phyloP scores from a whole-genome alignment of 2,329 filamentous ascomycete species.

The Paraphaeosphaeria sporulosa region DNA sequence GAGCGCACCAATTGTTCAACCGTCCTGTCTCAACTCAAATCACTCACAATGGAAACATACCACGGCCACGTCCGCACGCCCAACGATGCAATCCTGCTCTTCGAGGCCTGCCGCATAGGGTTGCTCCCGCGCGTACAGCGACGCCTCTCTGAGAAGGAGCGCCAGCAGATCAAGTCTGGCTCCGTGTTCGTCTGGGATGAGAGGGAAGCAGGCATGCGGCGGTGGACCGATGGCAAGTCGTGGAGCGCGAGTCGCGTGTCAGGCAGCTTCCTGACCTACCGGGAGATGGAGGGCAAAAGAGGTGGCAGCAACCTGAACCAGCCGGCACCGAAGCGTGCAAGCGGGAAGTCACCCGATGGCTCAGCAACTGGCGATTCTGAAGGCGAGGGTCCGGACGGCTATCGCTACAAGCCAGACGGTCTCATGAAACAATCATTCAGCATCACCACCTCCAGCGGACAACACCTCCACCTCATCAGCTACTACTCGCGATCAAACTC shows the following conservation, averaged over 20 bases:
- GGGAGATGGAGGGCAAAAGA: constrained; percentile 98
- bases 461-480: constrained; percentile 96
- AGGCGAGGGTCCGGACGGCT: constrained; percentile 64
- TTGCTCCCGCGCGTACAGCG: constrained; percentile 90
- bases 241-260: constrained; percentile 98
- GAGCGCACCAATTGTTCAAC: neutral
- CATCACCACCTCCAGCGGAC: constrained; percentile 88
- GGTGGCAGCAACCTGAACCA: constrained; percentile 73
- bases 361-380: constrained; percentile 83
- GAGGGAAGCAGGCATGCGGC: constrained; percentile 94
- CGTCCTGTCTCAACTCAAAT: neutral
- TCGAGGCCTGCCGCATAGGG: constrained; percentile 92
- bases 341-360: constrained; percentile 82
- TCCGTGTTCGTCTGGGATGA: constrained; percentile 99
- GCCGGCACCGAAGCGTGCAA: constrained; percentile 50
- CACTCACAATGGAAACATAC: constrained; percentile 87
- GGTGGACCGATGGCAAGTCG: constrained; percentile 98
- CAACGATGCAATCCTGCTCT: constrained; percentile 95
- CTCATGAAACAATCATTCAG: constrained; percentile 99
- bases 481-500: constrained; percentile 88
- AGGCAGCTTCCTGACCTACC: constrained; percentile 95
- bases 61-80: constrained; percentile 95
- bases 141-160: constrained; percentile 93
- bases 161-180: constrained; percentile 92
- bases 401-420: constrained; percentile 78